A percentile compares a stretch with the other conserved stretches of the same genome.
Evolutionary conservation across 495 filamentous ascomycete genomes (phyloP).

Genomic region (Penicillium coprophilum): DNA sequence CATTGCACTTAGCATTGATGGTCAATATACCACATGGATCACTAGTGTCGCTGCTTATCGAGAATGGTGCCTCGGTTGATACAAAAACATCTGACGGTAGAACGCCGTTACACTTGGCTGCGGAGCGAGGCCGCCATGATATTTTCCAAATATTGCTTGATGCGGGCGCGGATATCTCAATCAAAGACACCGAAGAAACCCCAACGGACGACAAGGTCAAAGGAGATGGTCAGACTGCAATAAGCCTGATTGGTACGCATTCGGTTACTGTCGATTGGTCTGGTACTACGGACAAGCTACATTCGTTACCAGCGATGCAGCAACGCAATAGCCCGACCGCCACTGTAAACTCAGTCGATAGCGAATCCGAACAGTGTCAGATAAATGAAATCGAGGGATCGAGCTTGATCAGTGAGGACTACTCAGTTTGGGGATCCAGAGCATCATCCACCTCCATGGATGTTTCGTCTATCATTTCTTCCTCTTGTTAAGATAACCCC

Average conservation of each 20-base stretch:
- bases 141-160: slow-evolving; percentile 31
- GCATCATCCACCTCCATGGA: slow-evolving; percentile 9
- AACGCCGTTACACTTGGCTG: slow-evolving; percentile 42
- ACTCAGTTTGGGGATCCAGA: slow-evolving; percentile 10
- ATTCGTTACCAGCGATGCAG: not conserved
- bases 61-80: slow-evolving; percentile 34
- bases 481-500: not conserved
- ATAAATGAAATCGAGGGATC: slow-evolving; percentile 12
- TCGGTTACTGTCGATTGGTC: slow-evolving; percentile 28
- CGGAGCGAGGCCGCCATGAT: slow-evolving; percentile 30
- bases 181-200: slow-evolving; percentile 21
- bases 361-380: slow-evolving; percentile 6
- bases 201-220: slow-evolving; percentile 12
- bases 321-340: slow-evolving; percentile 12
- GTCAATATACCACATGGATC: slow-evolving; percentile 17
- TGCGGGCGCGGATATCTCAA: slow-evolving; percentile 28
- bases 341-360: slow-evolving; percentile 26
- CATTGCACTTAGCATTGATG: slow-evolving; percentile 31
- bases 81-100: slow-evolving; percentile 30
- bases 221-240: slow-evolving; percentile 22
- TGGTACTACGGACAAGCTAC: slow-evolving; percentile 21
- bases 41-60: slow-evolving; percentile 31
- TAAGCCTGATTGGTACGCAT: slow-evolving; percentile 27
- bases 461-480: slow-evolving; percentile 7
- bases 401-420: slow-evolving; percentile 16